Evolutionary conservation across 208 protist species (phyloP).

Genomic region (Trichomonas gallinae): DNA sequence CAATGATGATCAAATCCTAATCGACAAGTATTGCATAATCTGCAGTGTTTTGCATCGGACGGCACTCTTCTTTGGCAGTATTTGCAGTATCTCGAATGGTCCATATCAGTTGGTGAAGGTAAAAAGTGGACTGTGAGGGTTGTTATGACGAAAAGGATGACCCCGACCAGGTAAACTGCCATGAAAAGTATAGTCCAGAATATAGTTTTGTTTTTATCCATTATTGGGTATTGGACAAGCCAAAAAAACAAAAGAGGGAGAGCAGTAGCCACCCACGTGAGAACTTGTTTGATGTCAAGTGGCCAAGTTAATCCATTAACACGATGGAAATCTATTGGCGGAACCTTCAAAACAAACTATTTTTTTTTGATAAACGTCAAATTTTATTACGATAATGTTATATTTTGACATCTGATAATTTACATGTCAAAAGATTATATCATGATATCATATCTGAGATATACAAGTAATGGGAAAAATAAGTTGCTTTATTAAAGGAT

Average conservation of each 20-base stretch:
- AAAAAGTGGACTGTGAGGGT: background rate
- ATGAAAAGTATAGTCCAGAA: background rate
- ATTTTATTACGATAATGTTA: no score
- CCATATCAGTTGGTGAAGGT: background rate
- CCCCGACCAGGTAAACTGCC: background rate
- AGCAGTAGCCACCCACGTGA: background rate
- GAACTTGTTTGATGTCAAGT: background rate
- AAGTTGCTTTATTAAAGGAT: no score
- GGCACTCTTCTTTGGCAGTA: background rate
- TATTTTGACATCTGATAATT: no score
- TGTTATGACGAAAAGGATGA: background rate
- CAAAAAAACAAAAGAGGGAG: background rate
- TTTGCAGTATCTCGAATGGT: background rate
- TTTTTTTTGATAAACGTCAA: no score
- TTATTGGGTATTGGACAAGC: background rate
- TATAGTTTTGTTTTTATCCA: background rate
- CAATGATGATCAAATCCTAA: slow-evolving; percentile 21
- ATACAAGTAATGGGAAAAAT: no score
- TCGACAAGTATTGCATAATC: background rate
- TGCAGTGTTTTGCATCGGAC: background rate
- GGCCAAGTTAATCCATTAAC: background rate
- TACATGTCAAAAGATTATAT: no score
- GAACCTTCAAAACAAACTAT: background rate
- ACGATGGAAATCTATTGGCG: background rate
- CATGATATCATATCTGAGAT: no score